phyloP scores from a whole-genome alignment of 2,329 filamentous ascomycete genomes.

The Colletotrichum liaoningense region DNA sequence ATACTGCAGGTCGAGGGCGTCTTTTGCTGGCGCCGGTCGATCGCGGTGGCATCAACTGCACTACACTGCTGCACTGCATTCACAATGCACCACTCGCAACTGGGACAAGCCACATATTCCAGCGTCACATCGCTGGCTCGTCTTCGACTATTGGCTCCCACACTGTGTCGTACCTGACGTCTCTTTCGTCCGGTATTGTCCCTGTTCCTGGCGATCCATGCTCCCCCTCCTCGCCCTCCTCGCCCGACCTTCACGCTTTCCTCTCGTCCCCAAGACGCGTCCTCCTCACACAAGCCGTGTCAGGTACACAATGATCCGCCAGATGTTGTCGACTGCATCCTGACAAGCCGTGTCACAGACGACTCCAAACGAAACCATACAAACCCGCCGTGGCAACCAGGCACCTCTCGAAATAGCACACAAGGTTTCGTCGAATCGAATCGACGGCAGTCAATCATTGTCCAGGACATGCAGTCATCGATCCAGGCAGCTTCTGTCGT shows the following conservation, averaged over 20 bases:
- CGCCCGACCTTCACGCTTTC: neutral
- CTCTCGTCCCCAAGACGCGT: neutral
- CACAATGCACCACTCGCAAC: neutral
- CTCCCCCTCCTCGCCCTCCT: constrained; percentile 3
- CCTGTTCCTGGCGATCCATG: constrained; percentile 28
- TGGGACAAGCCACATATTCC: neutral
- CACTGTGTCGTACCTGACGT: constrained; percentile 11
- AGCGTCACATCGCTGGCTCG: neutral
- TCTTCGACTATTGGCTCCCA: neutral
- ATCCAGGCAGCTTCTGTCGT: constrained; percentile 5
- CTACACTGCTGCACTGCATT: constrained; percentile 1
- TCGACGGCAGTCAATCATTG: neutral
- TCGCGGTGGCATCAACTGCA: neutral
- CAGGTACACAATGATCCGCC: constrained; percentile 18
- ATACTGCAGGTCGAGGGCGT: neutral
- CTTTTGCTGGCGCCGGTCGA: constrained; percentile 1
- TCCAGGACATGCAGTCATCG: constrained; percentile 6
- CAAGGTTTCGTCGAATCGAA: constrained; percentile 8
- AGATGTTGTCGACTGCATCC: constrained; percentile 14
- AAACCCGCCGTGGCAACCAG: neutral
- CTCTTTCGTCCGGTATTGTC: neutral
- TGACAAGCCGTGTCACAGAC: constrained; percentile 5
- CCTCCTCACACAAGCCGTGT: constrained; percentile 10
- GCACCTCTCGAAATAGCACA: constrained; percentile 1
- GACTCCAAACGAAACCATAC: constrained; percentile 20